Conservation (phyloP, 169 alveolate species). For the Plasmodium malariae region DNA sequence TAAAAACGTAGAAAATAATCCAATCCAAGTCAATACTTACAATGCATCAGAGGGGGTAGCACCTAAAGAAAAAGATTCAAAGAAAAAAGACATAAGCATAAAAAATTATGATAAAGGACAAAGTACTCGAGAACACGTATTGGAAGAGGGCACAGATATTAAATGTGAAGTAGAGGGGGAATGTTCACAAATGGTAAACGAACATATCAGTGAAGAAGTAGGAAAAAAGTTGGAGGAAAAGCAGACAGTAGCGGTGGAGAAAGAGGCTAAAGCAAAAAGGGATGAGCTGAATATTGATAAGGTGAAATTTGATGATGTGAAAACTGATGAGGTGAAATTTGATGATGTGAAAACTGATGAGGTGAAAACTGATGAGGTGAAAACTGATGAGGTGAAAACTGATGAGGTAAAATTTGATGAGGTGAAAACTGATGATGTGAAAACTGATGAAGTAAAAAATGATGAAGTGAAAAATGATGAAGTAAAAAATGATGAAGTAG, state of each 20-base stretch:
- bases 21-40: slow-evolving; percentile 54
- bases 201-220: no score
- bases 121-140: neutral
- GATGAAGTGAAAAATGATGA: neutral
- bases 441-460: neutral
- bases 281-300: neutral
- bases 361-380: neutral
- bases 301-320: neutral
- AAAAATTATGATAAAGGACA: neutral
- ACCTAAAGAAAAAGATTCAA: neutral
- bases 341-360: neutral
- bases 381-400: neutral
- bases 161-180: slow-evolving; percentile 54
- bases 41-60: slow-evolving; percentile 31
- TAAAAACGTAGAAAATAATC: slow-evolving; percentile 80
- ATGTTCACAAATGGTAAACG: slow-evolving; percentile 50
- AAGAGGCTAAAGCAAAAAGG: slow-evolving; percentile 66
- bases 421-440: neutral
- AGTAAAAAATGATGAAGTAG: neutral
- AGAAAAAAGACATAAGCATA: neutral
- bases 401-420: neutral
- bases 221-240: no score
- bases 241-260: slow-evolving; percentile 33
- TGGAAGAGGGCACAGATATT: no score
- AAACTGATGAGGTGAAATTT: neutral